phyloP scores from a whole-genome alignment of 768 basidiomycete genomes.

The Boletus sp. region DNA sequence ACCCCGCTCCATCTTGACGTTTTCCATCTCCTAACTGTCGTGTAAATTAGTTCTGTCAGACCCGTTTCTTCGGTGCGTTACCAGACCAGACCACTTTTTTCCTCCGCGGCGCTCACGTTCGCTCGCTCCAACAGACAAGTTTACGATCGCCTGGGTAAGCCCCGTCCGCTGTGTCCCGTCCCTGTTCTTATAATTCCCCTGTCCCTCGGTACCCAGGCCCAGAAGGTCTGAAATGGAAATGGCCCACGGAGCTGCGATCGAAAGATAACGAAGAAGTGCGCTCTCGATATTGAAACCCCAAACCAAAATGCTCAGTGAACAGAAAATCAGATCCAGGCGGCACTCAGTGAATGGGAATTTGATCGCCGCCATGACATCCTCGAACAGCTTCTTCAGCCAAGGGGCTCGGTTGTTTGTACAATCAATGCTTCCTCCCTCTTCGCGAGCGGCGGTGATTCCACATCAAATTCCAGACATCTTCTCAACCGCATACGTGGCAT shows the following conservation, averaged over 20 bases:
- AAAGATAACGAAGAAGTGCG: conserved; percentile 49
- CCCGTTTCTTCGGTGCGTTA: conserved; percentile 57
- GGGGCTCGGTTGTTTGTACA: conserved; percentile 42
- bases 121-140: conserved; percentile 47
- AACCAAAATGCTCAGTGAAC: conserved; percentile 19
- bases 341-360: conserved; percentile 40
- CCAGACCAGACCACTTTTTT: conserved; percentile 1
- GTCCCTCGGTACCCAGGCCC: conserved; percentile 25
- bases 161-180: conserved; percentile 5
- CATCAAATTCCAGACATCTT: conserved; percentile 25
- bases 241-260: conserved; percentile 43
- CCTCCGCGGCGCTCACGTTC: conserved; percentile 3
- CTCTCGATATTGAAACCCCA: conserved; percentile 17
- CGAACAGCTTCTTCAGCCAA: conserved; percentile 41
- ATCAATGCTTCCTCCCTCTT: conserved; percentile 52
- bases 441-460: conserved; percentile 31
- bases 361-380: conserved; percentile 35
- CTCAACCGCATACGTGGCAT: conserved; percentile 37
- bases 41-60: conserved; percentile 60
- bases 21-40: conserved; percentile 12
- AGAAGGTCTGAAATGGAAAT: conserved; percentile 40
- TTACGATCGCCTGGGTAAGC: conserved; percentile 68
- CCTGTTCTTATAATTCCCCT: conserved; percentile 9
- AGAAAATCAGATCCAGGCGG: conserved; percentile 44
- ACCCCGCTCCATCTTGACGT: not conserved